Percentiles rank a stretch among this genome's conserved stretches.
Evolutionary conservation across 2,329 filamentous ascomycete species (phyloP).

Genomic region (Fusarium coicis): DNA sequence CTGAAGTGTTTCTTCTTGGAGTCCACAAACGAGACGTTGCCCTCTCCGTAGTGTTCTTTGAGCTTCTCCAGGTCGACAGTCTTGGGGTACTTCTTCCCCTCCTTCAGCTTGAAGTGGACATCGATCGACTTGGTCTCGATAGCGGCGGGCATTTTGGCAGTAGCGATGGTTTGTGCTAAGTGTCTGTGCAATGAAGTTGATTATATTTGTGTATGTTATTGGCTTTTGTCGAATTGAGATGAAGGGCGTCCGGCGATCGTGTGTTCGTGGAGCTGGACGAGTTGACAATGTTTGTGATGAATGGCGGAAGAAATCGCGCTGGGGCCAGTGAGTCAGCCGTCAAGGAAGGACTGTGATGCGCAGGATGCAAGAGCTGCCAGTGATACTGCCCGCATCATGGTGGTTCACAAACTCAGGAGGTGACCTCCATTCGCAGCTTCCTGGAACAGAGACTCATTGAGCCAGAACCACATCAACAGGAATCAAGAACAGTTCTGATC

Average conservation of each 20-base stretch:
- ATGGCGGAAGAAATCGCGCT: rapidly evolving
- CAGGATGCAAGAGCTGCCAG: background rate
- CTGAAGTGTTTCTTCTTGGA: too few relatives aligned
- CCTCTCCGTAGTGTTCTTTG: too few relatives aligned
- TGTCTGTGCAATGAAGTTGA: background rate
- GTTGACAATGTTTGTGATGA: background rate
- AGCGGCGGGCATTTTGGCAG: background rate
- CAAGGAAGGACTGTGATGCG: too few relatives aligned
- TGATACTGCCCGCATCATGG: rapidly evolving
- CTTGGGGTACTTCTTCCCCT: background rate
- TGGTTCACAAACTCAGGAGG: background rate
- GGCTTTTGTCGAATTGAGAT: background rate
- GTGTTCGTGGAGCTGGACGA: background rate
- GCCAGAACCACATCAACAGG: rapidly evolving
- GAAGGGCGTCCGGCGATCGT: background rate
- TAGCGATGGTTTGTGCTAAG: rapidly evolving
- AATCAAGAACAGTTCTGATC: background rate
- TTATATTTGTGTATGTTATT: background rate
- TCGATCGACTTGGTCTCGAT: background rate
- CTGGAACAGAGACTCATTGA: rapidly evolving
- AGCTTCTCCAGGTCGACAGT: too few relatives aligned
- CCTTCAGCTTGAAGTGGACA: background rate
- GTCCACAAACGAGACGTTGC: too few relatives aligned
- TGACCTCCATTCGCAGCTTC: background rate
- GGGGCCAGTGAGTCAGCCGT: rapidly evolving